phyloP scores from a whole-genome alignment of 371 early-diverging fungal species.

The Lichtheimia hyalospora region DNA sequence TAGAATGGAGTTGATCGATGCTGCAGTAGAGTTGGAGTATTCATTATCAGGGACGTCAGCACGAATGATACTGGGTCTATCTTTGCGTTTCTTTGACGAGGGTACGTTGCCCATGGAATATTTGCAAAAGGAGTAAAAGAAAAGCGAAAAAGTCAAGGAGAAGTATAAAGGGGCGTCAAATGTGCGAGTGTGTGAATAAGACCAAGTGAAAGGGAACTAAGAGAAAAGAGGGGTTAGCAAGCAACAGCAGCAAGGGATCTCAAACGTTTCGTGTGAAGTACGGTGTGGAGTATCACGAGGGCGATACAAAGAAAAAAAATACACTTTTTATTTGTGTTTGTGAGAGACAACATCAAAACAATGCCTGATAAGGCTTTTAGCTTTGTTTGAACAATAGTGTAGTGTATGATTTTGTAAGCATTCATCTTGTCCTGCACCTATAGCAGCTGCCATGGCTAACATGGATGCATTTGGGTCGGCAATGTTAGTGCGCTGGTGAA shows the following conservation, averaged over 20 bases:
- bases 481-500: conserved; percentile 24
- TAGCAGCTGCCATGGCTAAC: conserved; percentile 26
- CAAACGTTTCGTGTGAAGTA: not conserved
- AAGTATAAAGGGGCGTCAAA: not conserved
- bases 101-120: conserved; percentile 22
- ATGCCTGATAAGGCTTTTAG: conserved; percentile 32
- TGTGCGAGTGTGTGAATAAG: not conserved
- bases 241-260: not conserved
- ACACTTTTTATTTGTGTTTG: conserved; percentile 5
- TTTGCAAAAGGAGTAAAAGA: conserved; percentile 12
- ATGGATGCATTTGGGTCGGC: conserved; percentile 21
- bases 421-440: conserved; percentile 22
- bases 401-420: conserved; percentile 14
- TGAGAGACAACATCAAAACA: conserved; percentile 6
- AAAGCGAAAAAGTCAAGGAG: conserved; percentile 8
- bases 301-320: too few relatives aligned
- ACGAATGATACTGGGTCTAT: conserved; percentile 39
- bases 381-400: conserved; percentile 31
- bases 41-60: conserved; percentile 41
- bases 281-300: not conserved
- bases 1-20: conserved; percentile 43
- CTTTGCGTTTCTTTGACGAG: conserved; percentile 41
- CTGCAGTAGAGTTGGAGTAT: conserved; percentile 32
- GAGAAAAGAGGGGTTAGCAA: conserved; percentile 1
- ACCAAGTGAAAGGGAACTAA: not conserved